Evolutionary conservation across 208 protist species (phyloP).

Genomic region (Strigomonas culicis): DNA sequence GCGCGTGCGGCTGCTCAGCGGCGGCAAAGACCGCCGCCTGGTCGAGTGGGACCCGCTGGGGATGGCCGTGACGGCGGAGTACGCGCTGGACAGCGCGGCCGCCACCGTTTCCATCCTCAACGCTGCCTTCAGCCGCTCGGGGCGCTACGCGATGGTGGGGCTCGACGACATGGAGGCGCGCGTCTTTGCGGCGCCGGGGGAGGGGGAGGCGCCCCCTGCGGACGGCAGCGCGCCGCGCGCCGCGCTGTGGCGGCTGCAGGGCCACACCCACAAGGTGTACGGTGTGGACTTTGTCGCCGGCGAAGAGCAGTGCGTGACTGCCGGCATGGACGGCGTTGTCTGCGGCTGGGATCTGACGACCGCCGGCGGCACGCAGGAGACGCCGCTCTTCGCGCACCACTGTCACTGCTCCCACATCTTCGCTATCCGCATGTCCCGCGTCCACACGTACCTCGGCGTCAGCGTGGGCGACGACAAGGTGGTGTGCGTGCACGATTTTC

Average conservation of each 20-base stretch:
- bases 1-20: constrained; percentile 21
- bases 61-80: constrained; percentile 15
- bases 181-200: constrained; percentile 8
- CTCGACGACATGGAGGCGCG: constrained; percentile 29
- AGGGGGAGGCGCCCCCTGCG: neutral
- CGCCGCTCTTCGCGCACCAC: constrained; percentile 17
- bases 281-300: constrained; percentile 31
- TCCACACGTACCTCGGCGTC: constrained; percentile 33
- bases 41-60: constrained; percentile 28
- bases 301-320: constrained; percentile 33
- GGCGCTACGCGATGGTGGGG: constrained; percentile 24
- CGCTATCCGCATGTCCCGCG: constrained; percentile 31
- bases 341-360: constrained; percentile 57
- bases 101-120: constrained; percentile 19
- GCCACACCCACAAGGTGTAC: constrained; percentile 63
- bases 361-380: constrained; percentile 1
- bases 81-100: constrained; percentile 17
- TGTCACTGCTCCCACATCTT: constrained; percentile 60
- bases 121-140: constrained; percentile 20
- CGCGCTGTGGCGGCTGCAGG: constrained; percentile 23
- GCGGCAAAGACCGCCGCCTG: constrained; percentile 24
- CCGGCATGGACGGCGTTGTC: constrained; percentile 52
- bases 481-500: constrained; percentile 67
- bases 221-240: constrained; percentile 12
- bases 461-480: constrained; percentile 47